Evolutionary conservation across 2,329 filamentous ascomycete genomes (phyloP), one percentile per base, ranked within the genome.

Genomic region (Dryadomyces quercivorus): DNA sequence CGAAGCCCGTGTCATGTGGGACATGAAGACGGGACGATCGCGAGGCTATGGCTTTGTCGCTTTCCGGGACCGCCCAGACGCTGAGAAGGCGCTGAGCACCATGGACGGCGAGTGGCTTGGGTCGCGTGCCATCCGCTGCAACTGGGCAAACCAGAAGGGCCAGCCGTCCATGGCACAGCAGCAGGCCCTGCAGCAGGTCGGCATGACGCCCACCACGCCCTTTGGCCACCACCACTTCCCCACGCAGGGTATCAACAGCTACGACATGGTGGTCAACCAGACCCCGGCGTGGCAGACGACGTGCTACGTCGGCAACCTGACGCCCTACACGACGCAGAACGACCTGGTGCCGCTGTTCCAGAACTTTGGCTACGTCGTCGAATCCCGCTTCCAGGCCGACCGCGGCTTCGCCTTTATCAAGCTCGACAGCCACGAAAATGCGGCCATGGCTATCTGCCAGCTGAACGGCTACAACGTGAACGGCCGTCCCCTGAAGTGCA

Each of bases 81-180:
- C 93, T 31, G 93, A 98, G 70, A 95, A 96, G 72, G 92, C 93
- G 1, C 72, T 98, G 65, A 95, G 86, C 72, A 90, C 90, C 59
- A 98, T 98, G 93, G 93, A 98, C 65, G 93, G 93, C 59, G 93
- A 98, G 74, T 98, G 93, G 93, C 84, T 98, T 52, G 93, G 93
- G 54, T 97, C 93, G 63, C 88, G 93, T 60, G 93, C 93, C 44
- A 98, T 98, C 66, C 91, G 93, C 63, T 97, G 92, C 80, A 98
- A 98, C 77, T 98, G 93, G 93, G 93, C 93, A 58, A 98, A 98
- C 75, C 93, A 98, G 68, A 98, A 98, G 77, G 93, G 93, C n/a
- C 93, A 98, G 67, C 93, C 93, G 55, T 97, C 93, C 2, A 96
- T 97, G 70, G 90, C 91, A 50, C 92, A 98, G 73, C 93, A 97